These are phyloP conservation scores for Xylaria venustula DNA, from an alignment of 495 filamentous ascomycete genomes.

Conservation along the genomic window DNA sequence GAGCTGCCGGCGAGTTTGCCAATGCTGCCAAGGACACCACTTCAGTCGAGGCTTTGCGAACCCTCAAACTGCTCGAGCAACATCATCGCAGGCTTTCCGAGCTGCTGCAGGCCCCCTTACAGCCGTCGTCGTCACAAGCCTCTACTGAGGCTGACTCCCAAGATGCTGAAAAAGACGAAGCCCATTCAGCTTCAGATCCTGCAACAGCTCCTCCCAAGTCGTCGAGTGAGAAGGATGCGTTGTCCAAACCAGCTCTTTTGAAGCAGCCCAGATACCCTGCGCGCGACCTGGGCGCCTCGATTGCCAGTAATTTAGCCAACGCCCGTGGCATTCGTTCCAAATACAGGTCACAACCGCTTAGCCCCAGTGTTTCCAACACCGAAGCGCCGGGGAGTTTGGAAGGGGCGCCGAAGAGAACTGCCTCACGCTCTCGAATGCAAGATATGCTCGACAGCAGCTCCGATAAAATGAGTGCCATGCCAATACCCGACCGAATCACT, in stretches of 20 bases:
- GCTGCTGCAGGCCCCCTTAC: constrained; percentile 69
- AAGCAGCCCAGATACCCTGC: constrained; percentile 51
- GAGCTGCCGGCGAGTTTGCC: constrained; percentile 87
- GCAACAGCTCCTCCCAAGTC: not conserved
- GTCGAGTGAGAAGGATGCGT: constrained; percentile 32
- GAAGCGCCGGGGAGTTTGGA: constrained; percentile 73
- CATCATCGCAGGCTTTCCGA: constrained; percentile 80
- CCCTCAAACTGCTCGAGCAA: constrained; percentile 76
- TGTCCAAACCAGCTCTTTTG: constrained; percentile 46
- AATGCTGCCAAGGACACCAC: constrained; percentile 71
- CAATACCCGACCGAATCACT: constrained; percentile 25
- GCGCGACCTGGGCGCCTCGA: constrained; percentile 75
- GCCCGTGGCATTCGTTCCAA: constrained; percentile 81
- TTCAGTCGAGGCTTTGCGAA: constrained; percentile 81
- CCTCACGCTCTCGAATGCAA: constrained; percentile 36
- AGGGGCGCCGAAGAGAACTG: constrained; percentile 51
- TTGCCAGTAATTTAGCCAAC: constrained; percentile 87
- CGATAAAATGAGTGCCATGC: constrained; percentile 43
- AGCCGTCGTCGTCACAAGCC: constrained; percentile 49
- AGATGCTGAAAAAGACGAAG: constrained; percentile 35
- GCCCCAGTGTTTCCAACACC: constrained; percentile 70
- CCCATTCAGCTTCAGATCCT: constrained; percentile 21
- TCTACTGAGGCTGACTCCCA: constrained; percentile 36
- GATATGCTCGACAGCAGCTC: constrained; percentile 37
- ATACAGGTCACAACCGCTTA: constrained; percentile 59